phyloP scores from a whole-genome alignment of 331 rosid genomes.

The Rosa hybrid region DNA sequence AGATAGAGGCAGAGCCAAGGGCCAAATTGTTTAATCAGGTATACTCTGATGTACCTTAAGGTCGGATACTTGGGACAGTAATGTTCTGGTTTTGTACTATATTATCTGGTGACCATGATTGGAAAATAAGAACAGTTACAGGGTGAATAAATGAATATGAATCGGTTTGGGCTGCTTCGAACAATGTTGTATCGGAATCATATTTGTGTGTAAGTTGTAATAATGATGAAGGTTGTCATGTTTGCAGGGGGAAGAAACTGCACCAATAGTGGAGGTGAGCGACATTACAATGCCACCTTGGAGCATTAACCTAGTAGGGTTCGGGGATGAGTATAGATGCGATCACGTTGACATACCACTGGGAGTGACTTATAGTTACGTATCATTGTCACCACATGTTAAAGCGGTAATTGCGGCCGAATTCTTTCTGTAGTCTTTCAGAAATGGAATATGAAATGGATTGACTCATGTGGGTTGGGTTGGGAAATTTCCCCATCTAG shows the following conservation, averaged over 20 bases:
- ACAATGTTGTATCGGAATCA: too few species aligned
- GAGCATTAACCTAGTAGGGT: neutral
- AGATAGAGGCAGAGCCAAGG: neutral
- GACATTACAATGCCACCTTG: neutral
- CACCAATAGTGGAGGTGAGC: neutral
- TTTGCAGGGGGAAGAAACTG: neutral
- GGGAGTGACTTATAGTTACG: neutral
- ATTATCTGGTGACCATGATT: too few species aligned
- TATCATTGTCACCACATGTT: neutral
- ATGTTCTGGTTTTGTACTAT: too few species aligned
- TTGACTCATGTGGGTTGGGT: neutral
- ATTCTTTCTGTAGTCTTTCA: neutral
- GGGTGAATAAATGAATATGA: too few species aligned
- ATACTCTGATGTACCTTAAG: neutral
- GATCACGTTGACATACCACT: neutral
- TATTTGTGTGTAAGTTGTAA: too few species aligned
- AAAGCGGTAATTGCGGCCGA: neutral
- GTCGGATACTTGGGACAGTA: too few species aligned
- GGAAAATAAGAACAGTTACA: too few species aligned
- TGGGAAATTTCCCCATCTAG: neutral
- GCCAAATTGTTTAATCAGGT: neutral
- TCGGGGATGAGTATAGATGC: neutral
- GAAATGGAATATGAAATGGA: neutral
- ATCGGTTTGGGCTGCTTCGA: neutral
- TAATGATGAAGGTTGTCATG: too few species aligned